Evolutionary conservation across 2,329 filamentous ascomycete species (phyloP), one percentile per base, ranked within the genome.

Genomic region (Diplodia seriata): DNA sequence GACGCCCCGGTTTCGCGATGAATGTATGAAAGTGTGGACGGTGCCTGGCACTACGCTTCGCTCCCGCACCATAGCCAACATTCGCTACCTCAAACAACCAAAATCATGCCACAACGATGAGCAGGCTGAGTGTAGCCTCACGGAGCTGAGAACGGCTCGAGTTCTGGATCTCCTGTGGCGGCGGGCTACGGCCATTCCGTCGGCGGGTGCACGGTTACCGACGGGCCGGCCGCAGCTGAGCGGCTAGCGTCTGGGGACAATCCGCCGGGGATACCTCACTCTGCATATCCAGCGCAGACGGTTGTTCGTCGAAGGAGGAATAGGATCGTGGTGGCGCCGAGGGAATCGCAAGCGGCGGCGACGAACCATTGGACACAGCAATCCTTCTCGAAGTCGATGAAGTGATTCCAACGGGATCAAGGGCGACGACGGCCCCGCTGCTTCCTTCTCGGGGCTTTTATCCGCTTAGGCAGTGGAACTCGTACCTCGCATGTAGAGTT

Each of bases 81-180:
- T 8, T 47, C 5, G 43, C 43, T 20, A 20, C 9, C 31, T 9
- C 43, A 20, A 47, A n/a, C n/a, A 2, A 11, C 36, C 3, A 20
- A 20, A 18, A 47, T 9, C 8, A 18, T n/a, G n/a, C 40, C 40
- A 47, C 15, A 47, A 43, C 18, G 18, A 7, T 8, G 40, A 43
- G 40, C 3, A 47, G 18, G 43, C 43, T n/a, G 43, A 11, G 9
- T 9, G 43, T 3, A n/a, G 36, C 8, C 43, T 9, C 43, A 47
- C 43, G 8, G 43, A 20, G 18, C 43, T 20, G 43, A 11, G 11
- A 20, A 15, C 8, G 43, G 43, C 18, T 47, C 18, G 43, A 47
- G 43, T 47, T 47, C 43, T 47, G 43, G 43, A 47, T 20, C n/a
- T 53, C 26, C 23, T 29, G 50, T 53, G 50, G 50, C 43, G 43